phyloP scores from a whole-genome alignment of 495 filamentous ascomycete species.

The Aspergillus leporis region DNA sequence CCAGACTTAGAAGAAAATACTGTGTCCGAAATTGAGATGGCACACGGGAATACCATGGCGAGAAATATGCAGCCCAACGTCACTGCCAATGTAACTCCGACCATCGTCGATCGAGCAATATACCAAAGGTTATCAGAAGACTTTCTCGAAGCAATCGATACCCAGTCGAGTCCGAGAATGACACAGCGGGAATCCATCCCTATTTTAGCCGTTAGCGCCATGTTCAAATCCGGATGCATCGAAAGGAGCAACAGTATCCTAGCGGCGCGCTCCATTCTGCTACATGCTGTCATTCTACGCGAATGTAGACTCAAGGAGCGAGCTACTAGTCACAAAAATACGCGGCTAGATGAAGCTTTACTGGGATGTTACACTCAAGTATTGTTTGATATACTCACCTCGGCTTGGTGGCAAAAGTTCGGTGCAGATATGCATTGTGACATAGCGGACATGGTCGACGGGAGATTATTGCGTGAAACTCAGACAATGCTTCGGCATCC shows the following conservation, averaged over 20 bases:
- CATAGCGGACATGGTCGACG: slow-evolving; percentile 65
- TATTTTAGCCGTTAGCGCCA: slow-evolving; percentile 4
- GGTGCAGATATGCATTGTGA: slow-evolving; percentile 40
- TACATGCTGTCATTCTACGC: slow-evolving; percentile 15
- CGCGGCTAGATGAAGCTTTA: background rate
- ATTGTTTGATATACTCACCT: slow-evolving; percentile 2
- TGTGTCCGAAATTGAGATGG: background rate
- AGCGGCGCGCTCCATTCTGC: slow-evolving; percentile 9
- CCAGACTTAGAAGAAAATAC: background rate
- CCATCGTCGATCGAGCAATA: background rate
- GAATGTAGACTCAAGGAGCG: slow-evolving; percentile 17
- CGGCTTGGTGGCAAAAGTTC: slow-evolving; percentile 17
- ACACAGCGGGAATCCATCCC: slow-evolving; percentile 14
- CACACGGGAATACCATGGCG: too few relatives aligned
- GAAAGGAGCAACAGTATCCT: background rate
- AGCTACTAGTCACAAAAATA: background rate
- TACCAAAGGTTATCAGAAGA: background rate
- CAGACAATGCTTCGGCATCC: background rate
- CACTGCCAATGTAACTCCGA: background rate
- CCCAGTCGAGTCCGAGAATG: background rate
- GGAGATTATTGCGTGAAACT: slow-evolving; percentile 51
- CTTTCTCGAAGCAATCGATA: background rate
- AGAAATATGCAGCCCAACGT: background rate
- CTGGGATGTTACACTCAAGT: slow-evolving; percentile 6
- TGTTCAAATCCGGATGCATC: background rate